Conservation (phyloP, 805 yeast genomes). For the Metschnikowia continentalis region DNA sequence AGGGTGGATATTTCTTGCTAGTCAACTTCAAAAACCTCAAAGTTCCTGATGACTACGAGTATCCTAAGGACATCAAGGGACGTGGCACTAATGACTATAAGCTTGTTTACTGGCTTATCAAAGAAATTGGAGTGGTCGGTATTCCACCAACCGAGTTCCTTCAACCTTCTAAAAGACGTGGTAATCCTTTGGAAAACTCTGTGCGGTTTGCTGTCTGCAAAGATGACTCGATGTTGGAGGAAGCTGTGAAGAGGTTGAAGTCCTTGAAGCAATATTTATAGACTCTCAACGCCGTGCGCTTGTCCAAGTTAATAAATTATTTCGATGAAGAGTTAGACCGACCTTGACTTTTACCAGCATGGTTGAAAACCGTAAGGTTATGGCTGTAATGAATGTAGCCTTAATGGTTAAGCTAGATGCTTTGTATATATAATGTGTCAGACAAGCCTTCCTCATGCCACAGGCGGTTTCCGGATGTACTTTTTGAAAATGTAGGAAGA, state of each 20-base stretch:
- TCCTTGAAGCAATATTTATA: constrained; percentile 59
- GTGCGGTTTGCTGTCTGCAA: constrained; percentile 95
- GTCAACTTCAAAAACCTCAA: constrained; percentile 83
- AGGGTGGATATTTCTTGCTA: constrained; percentile 89
- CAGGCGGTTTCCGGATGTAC: constrained; percentile 3
- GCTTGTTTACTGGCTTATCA: constrained; percentile 88
- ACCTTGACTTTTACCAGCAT: not conserved
- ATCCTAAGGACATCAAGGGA: constrained; percentile 62
- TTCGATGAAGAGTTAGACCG: not conserved
- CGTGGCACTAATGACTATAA: constrained; percentile 79
- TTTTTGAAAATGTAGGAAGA: constrained; percentile 53
- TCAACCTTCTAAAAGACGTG: constrained; percentile 54
- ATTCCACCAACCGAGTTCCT: constrained; percentile 98
- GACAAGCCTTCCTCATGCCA: not conserved
- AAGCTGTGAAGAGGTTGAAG: constrained; percentile 74
- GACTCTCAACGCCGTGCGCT: not conserved
- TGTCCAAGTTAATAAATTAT: not conserved
- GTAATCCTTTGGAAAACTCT: constrained; percentile 73
- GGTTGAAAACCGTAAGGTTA: not conserved
- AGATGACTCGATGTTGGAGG: constrained; percentile 73
- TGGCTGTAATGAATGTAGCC: not conserved
- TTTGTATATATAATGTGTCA: not conserved
- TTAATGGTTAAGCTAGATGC: not conserved
- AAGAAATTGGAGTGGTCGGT: constrained; percentile 89
- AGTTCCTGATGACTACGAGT: constrained; percentile 67